phyloP scores from a whole-genome alignment of 2,329 filamentous ascomycete genomes.

The Sporothrix variecibatus region DNA sequence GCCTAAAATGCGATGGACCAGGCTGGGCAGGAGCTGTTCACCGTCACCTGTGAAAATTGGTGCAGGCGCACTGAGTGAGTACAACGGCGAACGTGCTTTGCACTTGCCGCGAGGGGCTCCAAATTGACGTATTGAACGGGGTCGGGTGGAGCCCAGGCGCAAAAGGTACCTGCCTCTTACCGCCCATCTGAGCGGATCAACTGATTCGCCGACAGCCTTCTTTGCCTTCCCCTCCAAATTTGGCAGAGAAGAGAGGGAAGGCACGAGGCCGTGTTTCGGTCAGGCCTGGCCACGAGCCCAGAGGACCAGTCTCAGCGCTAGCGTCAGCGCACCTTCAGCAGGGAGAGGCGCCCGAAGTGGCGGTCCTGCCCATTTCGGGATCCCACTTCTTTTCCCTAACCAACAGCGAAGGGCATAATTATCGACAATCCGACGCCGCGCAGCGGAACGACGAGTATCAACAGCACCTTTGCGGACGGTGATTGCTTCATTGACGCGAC shows the following conservation, averaged over 20 bases:
- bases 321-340: background rate
- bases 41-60: background rate
- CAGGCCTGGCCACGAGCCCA: constrained; percentile 13
- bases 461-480: background rate
- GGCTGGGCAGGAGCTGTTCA: constrained; percentile 11
- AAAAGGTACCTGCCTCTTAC: background rate
- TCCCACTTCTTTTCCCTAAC: background rate
- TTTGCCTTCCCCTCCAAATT: background rate
- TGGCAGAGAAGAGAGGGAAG: background rate
- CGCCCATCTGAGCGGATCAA: constrained; percentile 24
- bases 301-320: background rate
- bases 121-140: constrained; percentile 14
- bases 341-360: background rate
- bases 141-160: background rate
- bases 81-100: background rate
- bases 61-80: background rate
- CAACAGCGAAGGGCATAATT: background rate
- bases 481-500: no score
- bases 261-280: constrained; percentile 13
- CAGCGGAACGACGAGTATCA: background rate
- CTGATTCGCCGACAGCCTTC: constrained; percentile 25
- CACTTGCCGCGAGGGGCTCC: background rate
- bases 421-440: constrained; percentile 5
- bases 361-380: background rate
- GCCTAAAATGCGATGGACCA: no score